Evolutionary conservation across 345 rosid genomes (phyloP).

Genomic region (Salix koriyanagi): DNA sequence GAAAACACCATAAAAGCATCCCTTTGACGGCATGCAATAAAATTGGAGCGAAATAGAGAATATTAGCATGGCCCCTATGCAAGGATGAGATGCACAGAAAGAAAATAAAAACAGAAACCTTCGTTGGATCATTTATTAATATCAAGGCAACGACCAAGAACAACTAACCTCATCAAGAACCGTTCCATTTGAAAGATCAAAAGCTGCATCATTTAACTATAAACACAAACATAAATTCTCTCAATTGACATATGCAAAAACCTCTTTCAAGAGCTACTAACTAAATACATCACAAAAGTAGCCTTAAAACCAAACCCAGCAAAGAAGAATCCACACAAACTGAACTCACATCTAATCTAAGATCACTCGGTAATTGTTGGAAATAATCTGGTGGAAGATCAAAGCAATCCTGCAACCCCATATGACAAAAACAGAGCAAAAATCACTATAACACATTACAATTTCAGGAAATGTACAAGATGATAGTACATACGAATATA

Average conservation of each 20-base stretch:
- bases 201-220: slow-evolving; percentile 92
- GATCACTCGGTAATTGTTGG: slow-evolving; percentile 61
- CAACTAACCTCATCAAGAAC: slow-evolving; percentile 67
- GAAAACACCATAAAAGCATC: no score
- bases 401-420: slow-evolving; percentile 61
- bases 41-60: no score
- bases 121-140: no score
- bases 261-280: neutral
- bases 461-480: neutral
- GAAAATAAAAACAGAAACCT: neutral
- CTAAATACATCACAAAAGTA: neutral
- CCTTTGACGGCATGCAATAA: no score
- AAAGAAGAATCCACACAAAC: neutral
- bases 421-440: neutral
- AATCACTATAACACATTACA: neutral
- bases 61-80: no score
- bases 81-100: neutral
- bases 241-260: neutral
- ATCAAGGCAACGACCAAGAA: neutral
- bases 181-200: slow-evolving; percentile 87
- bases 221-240: neutral
- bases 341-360: slow-evolving; percentile 70
- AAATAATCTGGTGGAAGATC: slow-evolving; percentile 83
- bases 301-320: neutral
- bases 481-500: neutral